Percentiles rank a stretch among this genome's conserved stretches.
These are phyloP conservation scores for Naegleria gruberi DNA, from an alignment of 208 protist genomes.

Conservation along the genomic window DNA sequence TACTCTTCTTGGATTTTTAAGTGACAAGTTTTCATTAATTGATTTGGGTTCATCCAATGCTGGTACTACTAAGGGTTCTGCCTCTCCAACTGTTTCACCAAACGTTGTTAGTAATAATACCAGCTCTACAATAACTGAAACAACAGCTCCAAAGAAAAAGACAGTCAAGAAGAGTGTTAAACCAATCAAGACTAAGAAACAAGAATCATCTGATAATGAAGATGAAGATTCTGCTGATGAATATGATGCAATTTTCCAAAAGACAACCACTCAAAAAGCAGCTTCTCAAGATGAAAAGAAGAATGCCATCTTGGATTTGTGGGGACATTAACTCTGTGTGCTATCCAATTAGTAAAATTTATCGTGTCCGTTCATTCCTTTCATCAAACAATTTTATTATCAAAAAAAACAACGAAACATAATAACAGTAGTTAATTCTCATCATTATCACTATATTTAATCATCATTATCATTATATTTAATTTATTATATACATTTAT, in stretches of 20 bases:
- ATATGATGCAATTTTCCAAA: not conserved
- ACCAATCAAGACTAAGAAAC: not conserved
- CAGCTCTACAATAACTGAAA: not conserved
- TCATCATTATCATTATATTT: too few relatives aligned
- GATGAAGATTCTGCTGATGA: not conserved
- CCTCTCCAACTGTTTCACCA: not conserved
- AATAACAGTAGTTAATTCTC: too few relatives aligned
- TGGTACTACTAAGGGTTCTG: not conserved
- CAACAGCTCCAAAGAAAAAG: not conserved
- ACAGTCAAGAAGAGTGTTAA: not conserved
- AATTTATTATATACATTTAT: too few relatives aligned
- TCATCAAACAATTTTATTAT: too few relatives aligned
- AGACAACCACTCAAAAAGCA: not conserved
- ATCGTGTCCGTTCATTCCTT: too few relatives aligned
- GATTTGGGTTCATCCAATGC: not conserved
- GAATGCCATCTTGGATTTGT: not conserved
- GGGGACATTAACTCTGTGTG: too few relatives aligned
- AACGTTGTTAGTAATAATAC: not conserved
- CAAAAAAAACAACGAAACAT: too few relatives aligned
- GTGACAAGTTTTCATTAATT: not conserved
- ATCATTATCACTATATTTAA: too few relatives aligned
- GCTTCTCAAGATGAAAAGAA: not conserved
- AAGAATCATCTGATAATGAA: not conserved
- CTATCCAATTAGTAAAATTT: too few relatives aligned
- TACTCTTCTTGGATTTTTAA: not conserved